phyloP scores from a whole-genome alignment of 306 rosid genomes.

The Cyclanthera cordifolia region DNA sequence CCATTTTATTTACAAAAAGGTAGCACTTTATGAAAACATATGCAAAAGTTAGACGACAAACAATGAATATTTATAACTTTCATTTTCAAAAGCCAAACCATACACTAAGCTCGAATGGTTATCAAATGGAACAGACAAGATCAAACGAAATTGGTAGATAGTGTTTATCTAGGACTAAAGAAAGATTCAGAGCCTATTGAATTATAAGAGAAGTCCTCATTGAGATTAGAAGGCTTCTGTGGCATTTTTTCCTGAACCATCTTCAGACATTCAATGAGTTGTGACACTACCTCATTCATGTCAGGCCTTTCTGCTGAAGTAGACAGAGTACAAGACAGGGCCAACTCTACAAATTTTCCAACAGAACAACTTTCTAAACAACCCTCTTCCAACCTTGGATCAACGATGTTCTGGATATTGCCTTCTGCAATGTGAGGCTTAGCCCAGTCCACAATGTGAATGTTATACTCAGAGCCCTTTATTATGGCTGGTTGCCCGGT shows the following conservation, averaged over 20 bases:
- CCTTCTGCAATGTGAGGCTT: not conserved
- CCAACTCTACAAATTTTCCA: conserved; percentile 9
- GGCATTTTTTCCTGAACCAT: conserved; percentile 5
- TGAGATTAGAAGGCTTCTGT: not conserved
- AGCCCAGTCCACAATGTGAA: conserved; percentile 21
- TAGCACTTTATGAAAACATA: not conserved
- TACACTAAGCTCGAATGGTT: too few species aligned
- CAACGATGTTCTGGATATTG: conserved; percentile 9
- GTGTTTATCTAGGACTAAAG: conserved; percentile 4
- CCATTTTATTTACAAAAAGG: too few species aligned
- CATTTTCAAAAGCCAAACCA: too few species aligned
- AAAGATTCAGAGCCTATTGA: conserved; percentile 6
- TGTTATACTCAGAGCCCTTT: not conserved
- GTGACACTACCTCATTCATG: conserved; percentile 11
- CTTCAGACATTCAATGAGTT: conserved; percentile 18
- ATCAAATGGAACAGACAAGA: too few species aligned
- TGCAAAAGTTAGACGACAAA: too few species aligned
- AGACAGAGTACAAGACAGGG: conserved; percentile 16
- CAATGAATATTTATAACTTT: too few species aligned
- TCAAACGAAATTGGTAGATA: too few species aligned
- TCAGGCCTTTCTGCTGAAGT: conserved; percentile 13
- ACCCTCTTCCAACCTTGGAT: conserved; percentile 19
- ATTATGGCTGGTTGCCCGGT: conserved; percentile 18
- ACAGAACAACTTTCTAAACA: conserved; percentile 6
- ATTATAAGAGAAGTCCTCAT: conserved; percentile 10